phyloP scores from a whole-genome alignment of 2,329 filamentous ascomycete genomes.

The Colletotrichum sublineola region DNA sequence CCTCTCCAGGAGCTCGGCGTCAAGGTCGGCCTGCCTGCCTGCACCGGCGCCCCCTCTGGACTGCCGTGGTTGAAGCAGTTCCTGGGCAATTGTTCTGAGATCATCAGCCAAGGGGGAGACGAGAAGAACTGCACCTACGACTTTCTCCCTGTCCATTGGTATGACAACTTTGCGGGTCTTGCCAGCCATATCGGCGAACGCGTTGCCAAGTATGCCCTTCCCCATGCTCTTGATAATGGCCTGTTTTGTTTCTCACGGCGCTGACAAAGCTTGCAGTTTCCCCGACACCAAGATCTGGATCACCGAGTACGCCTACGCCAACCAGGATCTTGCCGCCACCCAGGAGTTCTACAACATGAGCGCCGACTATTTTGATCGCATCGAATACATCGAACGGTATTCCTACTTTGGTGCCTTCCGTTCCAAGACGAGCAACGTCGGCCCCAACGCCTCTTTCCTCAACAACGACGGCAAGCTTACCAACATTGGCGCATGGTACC shows the following conservation, averaged over 20 bases:
- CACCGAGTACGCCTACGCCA: constrained; percentile 79
- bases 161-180: constrained; percentile 77
- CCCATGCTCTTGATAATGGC: background rate
- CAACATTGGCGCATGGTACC: constrained; percentile 82
- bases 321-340: constrained; percentile 68
- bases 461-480: constrained; percentile 77
- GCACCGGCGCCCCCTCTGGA: constrained; percentile 72
- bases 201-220: constrained; percentile 55
- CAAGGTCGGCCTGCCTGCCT: constrained; percentile 77
- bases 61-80: constrained; percentile 72
- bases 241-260: constrained; percentile 19
- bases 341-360: constrained; percentile 78
- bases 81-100: constrained; percentile 67
- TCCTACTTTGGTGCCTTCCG: constrained; percentile 84
- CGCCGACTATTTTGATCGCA: constrained; percentile 74
- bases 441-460: constrained; percentile 79
- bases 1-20: constrained; percentile 75
- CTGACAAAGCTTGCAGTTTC: constrained; percentile 57
- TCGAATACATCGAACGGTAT: constrained; percentile 74
- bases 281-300: constrained; percentile 78
- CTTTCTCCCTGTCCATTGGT: constrained; percentile 76
- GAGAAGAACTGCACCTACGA: constrained; percentile 71
- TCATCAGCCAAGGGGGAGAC: constrained; percentile 61
- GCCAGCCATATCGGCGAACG: constrained; percentile 75
- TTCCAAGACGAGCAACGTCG: constrained; percentile 78